Evolutionary conservation across 345 rosid species (phyloP).

Genomic region (Rhizophora mangle): DNA sequence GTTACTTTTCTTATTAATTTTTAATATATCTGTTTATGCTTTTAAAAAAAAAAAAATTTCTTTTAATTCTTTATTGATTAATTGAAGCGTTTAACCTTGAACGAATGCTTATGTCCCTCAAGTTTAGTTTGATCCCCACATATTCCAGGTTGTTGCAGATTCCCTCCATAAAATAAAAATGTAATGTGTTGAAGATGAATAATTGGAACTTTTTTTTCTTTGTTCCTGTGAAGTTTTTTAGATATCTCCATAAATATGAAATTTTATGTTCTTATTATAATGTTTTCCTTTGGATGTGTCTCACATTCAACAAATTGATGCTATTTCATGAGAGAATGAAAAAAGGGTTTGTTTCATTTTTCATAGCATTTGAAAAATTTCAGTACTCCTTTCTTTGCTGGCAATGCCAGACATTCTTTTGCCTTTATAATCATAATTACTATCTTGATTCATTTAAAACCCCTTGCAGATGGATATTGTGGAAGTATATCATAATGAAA

Average conservation of each 20-base stretch:
- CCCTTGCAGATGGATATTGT: slow-evolving; percentile 40
- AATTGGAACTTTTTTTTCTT: background rate
- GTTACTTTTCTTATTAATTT: too few relatives aligned
- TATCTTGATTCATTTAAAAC: slow-evolving; percentile 2
- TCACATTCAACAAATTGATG: background rate
- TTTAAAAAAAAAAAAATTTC: too few relatives aligned
- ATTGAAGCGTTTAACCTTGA: background rate
- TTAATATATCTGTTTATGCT: too few relatives aligned
- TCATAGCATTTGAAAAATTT: background rate
- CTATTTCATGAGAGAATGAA: background rate
- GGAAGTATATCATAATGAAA: slow-evolving; percentile 23
- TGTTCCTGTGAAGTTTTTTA: background rate
- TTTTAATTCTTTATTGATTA: too few relatives aligned
- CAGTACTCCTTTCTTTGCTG: background rate
- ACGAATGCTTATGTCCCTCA: background rate
- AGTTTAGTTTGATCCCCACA: background rate
- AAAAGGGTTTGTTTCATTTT: background rate
- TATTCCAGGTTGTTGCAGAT: background rate
- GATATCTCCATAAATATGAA: background rate
- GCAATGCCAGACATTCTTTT: background rate
- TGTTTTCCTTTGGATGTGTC: background rate
- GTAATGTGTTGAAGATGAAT: background rate
- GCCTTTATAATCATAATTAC: background rate
- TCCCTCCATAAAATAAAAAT: background rate
- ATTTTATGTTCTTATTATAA: background rate